Conservation (phyloP, 2,329 filamentous ascomycete species). For the Fusarium sp. region DNA sequence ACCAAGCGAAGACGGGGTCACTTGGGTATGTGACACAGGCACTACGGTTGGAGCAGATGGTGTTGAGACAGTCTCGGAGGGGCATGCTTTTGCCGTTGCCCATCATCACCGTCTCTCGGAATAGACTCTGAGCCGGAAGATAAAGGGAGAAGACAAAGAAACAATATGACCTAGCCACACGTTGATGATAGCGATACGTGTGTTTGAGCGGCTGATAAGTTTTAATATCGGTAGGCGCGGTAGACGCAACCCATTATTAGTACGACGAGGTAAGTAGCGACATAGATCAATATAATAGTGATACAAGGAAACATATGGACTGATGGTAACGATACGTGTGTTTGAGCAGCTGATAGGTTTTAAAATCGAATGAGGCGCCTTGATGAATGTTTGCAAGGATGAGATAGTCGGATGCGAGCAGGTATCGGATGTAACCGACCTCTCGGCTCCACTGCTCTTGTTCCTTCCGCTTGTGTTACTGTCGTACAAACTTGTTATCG, state of each 20-base stretch:
- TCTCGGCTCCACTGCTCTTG: background rate
- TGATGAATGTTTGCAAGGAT: background rate
- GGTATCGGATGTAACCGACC: background rate
- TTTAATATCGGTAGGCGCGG: too few species aligned
- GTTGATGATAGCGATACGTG: too few species aligned
- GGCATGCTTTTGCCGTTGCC: conserved; percentile 59
- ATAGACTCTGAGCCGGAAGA: too few species aligned
- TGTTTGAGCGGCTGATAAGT: too few species aligned
- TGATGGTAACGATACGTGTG: background rate
- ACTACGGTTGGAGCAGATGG: conserved; percentile 61
- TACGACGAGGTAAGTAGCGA: too few species aligned
- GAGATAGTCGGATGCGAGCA: too few species aligned
- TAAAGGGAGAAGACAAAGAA: too few species aligned
- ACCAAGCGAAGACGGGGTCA: conserved; percentile 60
- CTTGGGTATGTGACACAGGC: conserved; percentile 64
- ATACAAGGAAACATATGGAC: too few species aligned
- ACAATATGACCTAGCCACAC: too few species aligned
- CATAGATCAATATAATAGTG: too few species aligned
- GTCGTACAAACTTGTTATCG: background rate
- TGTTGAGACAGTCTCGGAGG: conserved; percentile 62
- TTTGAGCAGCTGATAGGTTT: background rate
- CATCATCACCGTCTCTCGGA: conserved; percentile 51
- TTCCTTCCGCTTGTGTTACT: background rate
- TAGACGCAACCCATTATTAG: too few species aligned
- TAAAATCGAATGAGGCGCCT: background rate